Percentiles rank a stretch among this genome's conserved stretches.
These are phyloP conservation scores for Russula vinacea DNA, from an alignment of 768 basidiomycete species.

Conservation along the genomic window DNA sequence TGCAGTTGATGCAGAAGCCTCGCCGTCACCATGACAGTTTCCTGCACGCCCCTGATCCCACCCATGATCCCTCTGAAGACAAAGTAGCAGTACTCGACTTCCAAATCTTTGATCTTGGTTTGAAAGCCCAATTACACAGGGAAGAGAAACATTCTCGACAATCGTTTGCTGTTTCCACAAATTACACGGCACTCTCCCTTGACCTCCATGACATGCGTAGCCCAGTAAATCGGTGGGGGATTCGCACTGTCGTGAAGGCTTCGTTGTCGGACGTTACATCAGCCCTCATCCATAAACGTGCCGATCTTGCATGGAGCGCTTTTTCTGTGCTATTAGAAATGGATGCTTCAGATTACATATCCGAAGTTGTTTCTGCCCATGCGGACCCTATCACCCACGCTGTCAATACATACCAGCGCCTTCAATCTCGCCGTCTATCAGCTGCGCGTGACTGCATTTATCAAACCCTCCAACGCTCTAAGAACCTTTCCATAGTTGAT, in stretches of 20 bases:
- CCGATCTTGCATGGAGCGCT: slow-evolving; percentile 22
- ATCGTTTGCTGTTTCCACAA: slow-evolving; percentile 15
- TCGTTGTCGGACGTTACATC: slow-evolving; percentile 15
- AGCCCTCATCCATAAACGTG: slow-evolving; percentile 15
- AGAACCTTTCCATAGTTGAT: slow-evolving; percentile 54
- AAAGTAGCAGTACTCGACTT: slow-evolving; percentile 22
- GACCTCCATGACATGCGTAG: slow-evolving; percentile 7
- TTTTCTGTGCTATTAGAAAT: slow-evolving; percentile 18
- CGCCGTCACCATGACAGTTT: slow-evolving; percentile 5
- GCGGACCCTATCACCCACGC: slow-evolving; percentile 8
- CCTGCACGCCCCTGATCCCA: not conserved
- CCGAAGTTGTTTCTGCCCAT: slow-evolving; percentile 14
- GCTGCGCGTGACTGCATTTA: slow-evolving; percentile 35
- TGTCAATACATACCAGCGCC: slow-evolving; percentile 4
- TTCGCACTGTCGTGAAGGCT: slow-evolving; percentile 5
- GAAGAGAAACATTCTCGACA: slow-evolving; percentile 16
- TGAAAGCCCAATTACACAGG: slow-evolving; percentile 19
- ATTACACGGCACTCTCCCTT: slow-evolving; percentile 6
- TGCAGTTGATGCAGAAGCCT: slow-evolving; percentile 12
- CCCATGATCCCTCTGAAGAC: not conserved
- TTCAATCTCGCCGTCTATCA: slow-evolving; percentile 4
- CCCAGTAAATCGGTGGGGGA: not conserved
- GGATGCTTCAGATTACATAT: slow-evolving; percentile 18
- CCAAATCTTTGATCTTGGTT: slow-evolving; percentile 7
- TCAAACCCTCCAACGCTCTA: slow-evolving; percentile 51